A percentile compares a stretch with the other conserved stretches of the same genome.
phyloP scores from a whole-genome alignment of 257 asterid genomes.

The Capsicum chinense region DNA sequence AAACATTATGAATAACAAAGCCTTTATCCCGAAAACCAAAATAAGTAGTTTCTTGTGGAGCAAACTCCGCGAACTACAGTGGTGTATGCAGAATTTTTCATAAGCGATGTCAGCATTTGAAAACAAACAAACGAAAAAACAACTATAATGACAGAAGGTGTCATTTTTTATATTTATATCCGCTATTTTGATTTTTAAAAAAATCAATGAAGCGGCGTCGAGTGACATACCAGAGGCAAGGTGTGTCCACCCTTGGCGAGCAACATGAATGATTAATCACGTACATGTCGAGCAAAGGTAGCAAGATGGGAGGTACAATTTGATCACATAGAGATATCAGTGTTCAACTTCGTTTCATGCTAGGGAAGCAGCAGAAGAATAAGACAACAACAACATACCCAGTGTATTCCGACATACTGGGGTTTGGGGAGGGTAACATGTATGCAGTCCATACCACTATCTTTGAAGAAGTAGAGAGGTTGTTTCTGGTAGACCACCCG shows the following conservation, averaged over 20 bases:
- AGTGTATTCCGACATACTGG: too few relatives aligned
- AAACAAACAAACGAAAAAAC: background rate
- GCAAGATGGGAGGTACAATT: background rate
- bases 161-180: background rate
- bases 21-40: background rate
- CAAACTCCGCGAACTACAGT: too few relatives aligned
- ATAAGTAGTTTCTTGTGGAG: background rate
- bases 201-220: background rate
- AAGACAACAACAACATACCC: too few relatives aligned
- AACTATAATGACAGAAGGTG: background rate
- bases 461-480: too few relatives aligned
- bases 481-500: too few relatives aligned
- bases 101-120: background rate
- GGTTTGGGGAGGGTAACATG: too few relatives aligned
- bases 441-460: too few relatives aligned
- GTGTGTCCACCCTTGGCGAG: background rate
- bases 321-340: background rate
- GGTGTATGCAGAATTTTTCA: background rate
- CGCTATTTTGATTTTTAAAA: background rate
- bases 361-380: background rate
- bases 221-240: background rate
- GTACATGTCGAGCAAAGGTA: background rate
- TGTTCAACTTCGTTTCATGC: background rate
- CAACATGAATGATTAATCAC: background rate
- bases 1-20: background rate